Evolutionary conservation across 2,329 filamentous ascomycete genomes (phyloP).

Genomic region (Diaporthe eres): DNA sequence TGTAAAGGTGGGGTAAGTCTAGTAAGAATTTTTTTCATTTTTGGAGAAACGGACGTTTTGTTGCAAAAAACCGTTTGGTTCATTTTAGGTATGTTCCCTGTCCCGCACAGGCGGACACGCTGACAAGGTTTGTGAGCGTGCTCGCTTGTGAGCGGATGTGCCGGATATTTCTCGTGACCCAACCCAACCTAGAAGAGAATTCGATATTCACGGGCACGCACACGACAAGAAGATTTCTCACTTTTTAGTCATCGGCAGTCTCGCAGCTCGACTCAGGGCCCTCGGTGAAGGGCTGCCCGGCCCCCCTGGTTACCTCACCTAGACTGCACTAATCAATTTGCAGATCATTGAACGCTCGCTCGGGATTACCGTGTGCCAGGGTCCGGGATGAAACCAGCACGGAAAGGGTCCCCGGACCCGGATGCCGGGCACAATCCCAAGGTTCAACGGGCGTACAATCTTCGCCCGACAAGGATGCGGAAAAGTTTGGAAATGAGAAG

Average conservation of each 20-base stretch:
- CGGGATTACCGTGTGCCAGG: slow-evolving; percentile 21
- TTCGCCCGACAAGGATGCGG: slow-evolving; percentile 19
- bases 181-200: not conserved
- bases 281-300: slow-evolving; percentile 1
- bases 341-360: slow-evolving; percentile 13
- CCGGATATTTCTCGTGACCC: slow-evolving; percentile 17
- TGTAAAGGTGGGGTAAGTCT: no score
- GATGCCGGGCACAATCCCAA: slow-evolving; percentile 15
- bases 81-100: slow-evolving; percentile 21
- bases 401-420: slow-evolving; percentile 21
- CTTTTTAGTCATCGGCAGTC: slow-evolving; percentile 8
- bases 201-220: slow-evolving; percentile 5
- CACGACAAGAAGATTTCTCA: slow-evolving; percentile 8
- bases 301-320: slow-evolving; percentile 6
- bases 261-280: slow-evolving; percentile 1
- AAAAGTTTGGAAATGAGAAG: slow-evolving; percentile 35
- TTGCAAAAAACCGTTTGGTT: no score
- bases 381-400: slow-evolving; percentile 18
- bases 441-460: slow-evolving; percentile 22
- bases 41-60: no score
- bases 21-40: no score
- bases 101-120: not conserved
- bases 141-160: not conserved
- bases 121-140: not conserved
- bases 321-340: not conserved